Evolutionary conservation across 371 early-diverging fungal species (phyloP), one percentile per base, ranked within the genome.

Genomic region (Mortierella polycephala): DNA sequence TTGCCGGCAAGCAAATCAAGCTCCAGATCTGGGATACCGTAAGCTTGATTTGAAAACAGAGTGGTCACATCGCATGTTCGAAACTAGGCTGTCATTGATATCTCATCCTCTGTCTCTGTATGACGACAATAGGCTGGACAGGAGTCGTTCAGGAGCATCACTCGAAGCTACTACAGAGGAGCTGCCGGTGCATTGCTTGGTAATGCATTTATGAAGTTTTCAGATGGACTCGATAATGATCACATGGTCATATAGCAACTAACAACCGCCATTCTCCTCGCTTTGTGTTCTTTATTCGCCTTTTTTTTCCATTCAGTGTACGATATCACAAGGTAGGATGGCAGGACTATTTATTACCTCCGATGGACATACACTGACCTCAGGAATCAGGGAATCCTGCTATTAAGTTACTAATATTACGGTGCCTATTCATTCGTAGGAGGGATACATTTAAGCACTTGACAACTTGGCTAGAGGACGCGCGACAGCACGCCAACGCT

Each of bases 21-120:
- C 88, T 99, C 20, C 99, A 99, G 82, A 96, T 99, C 62, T 99
- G 99, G 99, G 99, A 99, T 83, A 99, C 99, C 14, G 97, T 96
- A 77, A 89, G 72, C 49, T 44, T 20, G 16, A 12, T 13, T 37
- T 50, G 9, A 18, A 37, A n/a, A 23, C 14, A 30, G 10, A 5
- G 42, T 60, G 49, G 3, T 65, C 40, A 20, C 23, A 7, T 60
- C 41, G 20, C 12, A 6, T 67, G 49, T 56, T 30, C 40, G 10
- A 8, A 42, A 49, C 30, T 57, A 30, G 23, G 16, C 44, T 12
- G 7, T 39, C 37, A 12, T 56, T 37, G 13, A 18, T 62, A 11
- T 50, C 21, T 30, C 5, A 20, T 63, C 18, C 18, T 39, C 23
- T 47, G 40, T 6, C 45, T 40, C 23, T 55, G 5, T 40, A 37